These are phyloP conservation scores for Yamadazyma buinensis DNA, from an alignment of 1,139 yeast species.

Conservation along the genomic window DNA sequence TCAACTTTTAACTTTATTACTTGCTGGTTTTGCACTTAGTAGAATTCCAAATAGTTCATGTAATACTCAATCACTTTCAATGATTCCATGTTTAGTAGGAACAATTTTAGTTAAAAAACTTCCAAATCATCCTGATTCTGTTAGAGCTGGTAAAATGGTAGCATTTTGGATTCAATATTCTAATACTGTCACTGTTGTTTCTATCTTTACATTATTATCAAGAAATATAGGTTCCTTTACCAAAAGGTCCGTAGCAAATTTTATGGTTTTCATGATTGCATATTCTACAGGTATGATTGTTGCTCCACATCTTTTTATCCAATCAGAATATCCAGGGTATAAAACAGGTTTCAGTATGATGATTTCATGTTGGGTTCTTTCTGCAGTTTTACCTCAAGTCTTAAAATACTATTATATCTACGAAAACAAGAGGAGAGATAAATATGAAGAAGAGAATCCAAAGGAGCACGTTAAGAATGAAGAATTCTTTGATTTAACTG, in stretches of 20 bases:
- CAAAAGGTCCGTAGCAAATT: slow-evolving; percentile 21
- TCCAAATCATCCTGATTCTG: slow-evolving; percentile 1
- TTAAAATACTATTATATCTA: slow-evolving; percentile 10
- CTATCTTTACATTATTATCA: slow-evolving; percentile 20
- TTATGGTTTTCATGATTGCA: slow-evolving; percentile 18
- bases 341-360: slow-evolving; percentile 19
- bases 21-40: slow-evolving; percentile 18
- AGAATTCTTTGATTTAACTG: slow-evolving; percentile 15
- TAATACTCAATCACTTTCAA: slow-evolving; percentile 10
- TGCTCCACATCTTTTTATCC: slow-evolving; percentile 24
- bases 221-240: slow-evolving; percentile 26
- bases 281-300: slow-evolving; percentile 24
- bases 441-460: slow-evolving; percentile 13
- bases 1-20: slow-evolving; percentile 12
- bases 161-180: slow-evolving; percentile 26
- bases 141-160: slow-evolving; percentile 12
- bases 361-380: slow-evolving; percentile 15
- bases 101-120: slow-evolving; percentile 20
- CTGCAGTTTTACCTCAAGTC: slow-evolving; percentile 9
- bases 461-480: slow-evolving; percentile 9
- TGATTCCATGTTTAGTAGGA: slow-evolving; percentile 4
- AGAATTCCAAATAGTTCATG: slow-evolving; percentile 39
- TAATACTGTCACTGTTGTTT: slow-evolving; percentile 18
- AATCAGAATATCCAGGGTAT: slow-evolving; percentile 20
- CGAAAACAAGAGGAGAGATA: slow-evolving; percentile 15